Evolutionary conservation across 805 yeast species (phyloP), one percentile per base, ranked within the genome.

Genomic region (Metschnikowia drakensbergensis): DNA sequence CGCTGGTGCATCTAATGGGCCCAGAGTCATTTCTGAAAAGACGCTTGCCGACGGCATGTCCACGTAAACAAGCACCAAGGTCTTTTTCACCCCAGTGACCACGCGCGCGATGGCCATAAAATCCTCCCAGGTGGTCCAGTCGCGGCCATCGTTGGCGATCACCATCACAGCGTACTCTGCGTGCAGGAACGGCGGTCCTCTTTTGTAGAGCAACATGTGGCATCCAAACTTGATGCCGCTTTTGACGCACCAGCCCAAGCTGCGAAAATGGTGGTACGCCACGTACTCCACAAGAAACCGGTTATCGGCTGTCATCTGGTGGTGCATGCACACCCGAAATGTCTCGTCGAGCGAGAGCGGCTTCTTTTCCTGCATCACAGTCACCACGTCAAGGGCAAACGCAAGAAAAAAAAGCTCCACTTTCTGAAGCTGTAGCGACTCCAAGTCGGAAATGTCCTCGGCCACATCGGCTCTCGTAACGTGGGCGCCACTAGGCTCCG

Each of bases 111-210:
- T 64, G 2, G 89, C 76, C 3, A 88, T 81, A 45, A 80, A 56
- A 29, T 66, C 65, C 39, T 73, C 81, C 91, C 85, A 61, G 72
- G 75, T 77, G 80, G 82, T 50, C 61, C 66, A 67, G 0, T 59
- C 56, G 8, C 37, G 34, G 6, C 62, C 70, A 23, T 65, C 67
- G 38, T 69, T 65, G 1, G 78, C 74, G 27, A 81, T 50, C 5
- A 86, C 69, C 40, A 78, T 60, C 3, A 88, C 69, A 5, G 92
- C 88, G 64, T 81, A 88, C 62, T 90, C 96, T 0, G 99, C 97
- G 63, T 94, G 99, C 44, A 85, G 82, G 63, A 91, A 89, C 1
- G 97, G 97, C 6, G 98, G 99, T 0, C 99, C 99, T 49, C 92
- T 74, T 46, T 84, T 81, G 64, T 94, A 94, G 4, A 94, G 71